These are phyloP conservation scores for Veloporphyrellus conicus DNA, from an alignment of 1,284 basidiomycete species.

Conservation along the genomic window DNA sequence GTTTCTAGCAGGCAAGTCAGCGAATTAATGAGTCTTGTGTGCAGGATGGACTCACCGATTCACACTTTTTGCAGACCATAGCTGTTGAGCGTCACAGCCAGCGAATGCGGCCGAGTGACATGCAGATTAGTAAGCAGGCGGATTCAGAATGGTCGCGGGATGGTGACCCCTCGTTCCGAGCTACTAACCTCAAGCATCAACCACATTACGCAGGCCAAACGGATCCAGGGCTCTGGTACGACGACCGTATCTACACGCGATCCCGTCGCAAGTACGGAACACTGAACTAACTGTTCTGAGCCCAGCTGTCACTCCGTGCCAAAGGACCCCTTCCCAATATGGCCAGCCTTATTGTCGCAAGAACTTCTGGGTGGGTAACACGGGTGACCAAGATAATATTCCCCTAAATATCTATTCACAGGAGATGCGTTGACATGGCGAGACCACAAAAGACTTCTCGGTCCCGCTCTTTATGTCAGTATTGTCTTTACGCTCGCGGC, in stretches of 20 bases:
- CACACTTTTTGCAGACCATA: slow-evolving; percentile 78
- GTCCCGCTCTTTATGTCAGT: slow-evolving; percentile 42
- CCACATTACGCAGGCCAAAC: neutral
- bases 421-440: slow-evolving; percentile 58
- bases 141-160: neutral
- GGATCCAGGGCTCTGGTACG: neutral
- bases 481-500: slow-evolving; percentile 40
- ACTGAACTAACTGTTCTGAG: slow-evolving; percentile 9
- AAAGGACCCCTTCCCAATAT: slow-evolving; percentile 20
- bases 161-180: no score
- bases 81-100: slow-evolving; percentile 11
- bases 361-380: slow-evolving; percentile 25
- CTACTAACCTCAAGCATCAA: no score
- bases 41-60: slow-evolving; percentile 45
- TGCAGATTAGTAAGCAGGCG: slow-evolving; percentile 22
- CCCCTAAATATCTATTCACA: slow-evolving; percentile 28
- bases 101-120: slow-evolving; percentile 10
- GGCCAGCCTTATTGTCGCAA: slow-evolving; percentile 27
- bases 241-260: neutral
- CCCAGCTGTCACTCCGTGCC: neutral
- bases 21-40: slow-evolving; percentile 7
- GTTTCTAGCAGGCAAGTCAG: slow-evolving; percentile 51
- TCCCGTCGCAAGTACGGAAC: neutral
- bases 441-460: slow-evolving; percentile 40
- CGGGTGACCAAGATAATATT: slow-evolving; percentile 19